These are phyloP conservation scores for Limnanthes douglasii DNA, from an alignment of 345 rosid species.

Conservation along the genomic window DNA sequence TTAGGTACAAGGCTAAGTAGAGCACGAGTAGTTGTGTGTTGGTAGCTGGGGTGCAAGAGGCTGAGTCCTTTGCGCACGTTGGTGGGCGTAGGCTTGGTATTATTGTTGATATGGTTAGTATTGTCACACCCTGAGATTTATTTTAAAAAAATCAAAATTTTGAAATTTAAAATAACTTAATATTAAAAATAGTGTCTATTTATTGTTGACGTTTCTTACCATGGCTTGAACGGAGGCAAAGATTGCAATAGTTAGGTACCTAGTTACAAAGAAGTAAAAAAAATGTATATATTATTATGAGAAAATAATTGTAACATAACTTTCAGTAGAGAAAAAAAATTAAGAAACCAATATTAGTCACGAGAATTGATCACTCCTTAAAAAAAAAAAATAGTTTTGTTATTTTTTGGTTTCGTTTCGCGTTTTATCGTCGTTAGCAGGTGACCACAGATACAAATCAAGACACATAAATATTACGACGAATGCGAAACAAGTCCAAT, in stretches of 20 bases:
- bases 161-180: background rate
- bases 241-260: slow-evolving; percentile 78
- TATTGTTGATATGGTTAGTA: slow-evolving; percentile 69
- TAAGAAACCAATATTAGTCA: too few relatives aligned
- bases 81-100: slow-evolving; percentile 79
- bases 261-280: slow-evolving; percentile 16
- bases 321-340: too few relatives aligned
- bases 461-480: too few relatives aligned
- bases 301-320: too few relatives aligned
- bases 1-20: slow-evolving; percentile 59
- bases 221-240: slow-evolving; percentile 74
- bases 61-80: slow-evolving; percentile 22
- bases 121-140: slow-evolving; percentile 51
- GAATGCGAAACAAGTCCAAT: too few relatives aligned
- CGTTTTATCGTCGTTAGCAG: too few relatives aligned
- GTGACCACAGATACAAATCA: too few relatives aligned
- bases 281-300: background rate
- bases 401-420: too few relatives aligned
- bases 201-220: slow-evolving; percentile 22
- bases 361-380: too few relatives aligned
- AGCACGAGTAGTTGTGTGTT: slow-evolving; percentile 49
- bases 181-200: too few relatives aligned
- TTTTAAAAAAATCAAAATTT: slow-evolving; percentile 1
- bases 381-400: too few relatives aligned
- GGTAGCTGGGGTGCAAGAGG: slow-evolving; percentile 45